Percentiles rank a stretch among this genome's conserved stretches.
Evolutionary conservation across 441 rosid genomes (phyloP).

Genomic region (Euphorbia neoarborescens): DNA sequence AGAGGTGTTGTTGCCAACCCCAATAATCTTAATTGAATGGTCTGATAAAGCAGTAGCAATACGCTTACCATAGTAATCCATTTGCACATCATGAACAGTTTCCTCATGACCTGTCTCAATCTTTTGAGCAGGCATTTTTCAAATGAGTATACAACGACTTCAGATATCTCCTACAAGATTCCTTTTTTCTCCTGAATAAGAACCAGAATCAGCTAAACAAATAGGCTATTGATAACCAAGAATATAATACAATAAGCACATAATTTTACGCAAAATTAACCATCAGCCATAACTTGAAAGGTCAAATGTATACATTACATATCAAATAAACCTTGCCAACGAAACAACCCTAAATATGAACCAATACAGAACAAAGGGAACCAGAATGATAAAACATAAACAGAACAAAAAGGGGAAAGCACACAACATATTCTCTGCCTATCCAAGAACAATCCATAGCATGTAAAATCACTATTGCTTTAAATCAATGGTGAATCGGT

Average conservation of each 20-base stretch:
- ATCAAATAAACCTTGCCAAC: too few species aligned
- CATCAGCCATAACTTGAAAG: too few species aligned
- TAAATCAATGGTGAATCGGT: too few species aligned
- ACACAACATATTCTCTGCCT: too few species aligned
- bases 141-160: not conserved
- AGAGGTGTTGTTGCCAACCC: slow-evolving; percentile 13
- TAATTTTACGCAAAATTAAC: too few species aligned
- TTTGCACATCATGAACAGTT: slow-evolving; percentile 12
- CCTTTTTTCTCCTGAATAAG: not conserved
- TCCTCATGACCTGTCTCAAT: slow-evolving; percentile 12
- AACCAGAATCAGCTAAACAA: not conserved
- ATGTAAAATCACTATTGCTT: too few species aligned
- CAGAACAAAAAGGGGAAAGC: too few species aligned
- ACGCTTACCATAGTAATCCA: slow-evolving; percentile 14
- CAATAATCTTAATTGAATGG: slow-evolving; percentile 5
- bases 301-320: too few species aligned
- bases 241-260: not conserved
- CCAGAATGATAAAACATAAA: too few species aligned
- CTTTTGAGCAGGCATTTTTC: slow-evolving; percentile 11
- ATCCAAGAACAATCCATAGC: too few species aligned
- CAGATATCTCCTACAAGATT: not conserved
- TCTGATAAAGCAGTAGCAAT: slow-evolving; percentile 6
- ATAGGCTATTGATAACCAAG: not conserved
- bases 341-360: too few species aligned
- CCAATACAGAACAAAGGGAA: too few species aligned